Evolutionary conservation across 2,329 filamentous ascomycete genomes (phyloP).

Genomic region (Claviceps paspali): DNA sequence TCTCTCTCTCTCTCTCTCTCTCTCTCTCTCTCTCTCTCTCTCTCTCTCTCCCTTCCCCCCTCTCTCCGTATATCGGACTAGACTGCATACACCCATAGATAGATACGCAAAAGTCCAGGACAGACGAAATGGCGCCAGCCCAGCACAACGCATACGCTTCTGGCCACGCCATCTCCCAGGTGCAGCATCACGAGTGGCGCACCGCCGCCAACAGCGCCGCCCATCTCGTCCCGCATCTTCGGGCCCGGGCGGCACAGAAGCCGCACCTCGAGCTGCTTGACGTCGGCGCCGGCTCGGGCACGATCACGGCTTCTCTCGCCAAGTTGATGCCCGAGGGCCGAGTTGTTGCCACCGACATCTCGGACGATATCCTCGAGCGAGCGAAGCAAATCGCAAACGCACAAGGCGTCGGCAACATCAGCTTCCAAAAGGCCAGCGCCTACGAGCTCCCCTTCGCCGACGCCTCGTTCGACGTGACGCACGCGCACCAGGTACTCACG

Average conservation of each 20-base stretch:
- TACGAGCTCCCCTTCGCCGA: slow-evolving; percentile 23
- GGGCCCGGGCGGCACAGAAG: slow-evolving; percentile 11
- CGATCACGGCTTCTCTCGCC: slow-evolving; percentile 29
- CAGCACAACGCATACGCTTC: slow-evolving; percentile 14
- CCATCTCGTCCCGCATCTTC: slow-evolving; percentile 27
- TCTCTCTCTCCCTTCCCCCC: no score
- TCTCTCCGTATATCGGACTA: no score
- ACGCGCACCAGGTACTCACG: slow-evolving; percentile 26
- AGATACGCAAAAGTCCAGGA: no score
- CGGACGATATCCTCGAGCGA: slow-evolving; percentile 16
- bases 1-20: no score
- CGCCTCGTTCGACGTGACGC: slow-evolving; percentile 26
- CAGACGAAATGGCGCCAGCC: slow-evolving; percentile 9
- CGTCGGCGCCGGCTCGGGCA: slow-evolving; percentile 33
- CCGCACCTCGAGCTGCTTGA: slow-evolving; percentile 26
- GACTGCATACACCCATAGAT: no score
- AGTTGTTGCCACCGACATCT: slow-evolving; percentile 18
- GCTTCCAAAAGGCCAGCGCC: slow-evolving; percentile 14
- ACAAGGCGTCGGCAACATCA: slow-evolving; percentile 13
- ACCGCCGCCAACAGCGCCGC: slow-evolving; percentile 27
- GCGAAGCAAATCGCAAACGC: slow-evolving; percentile 11
- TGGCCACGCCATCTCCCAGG: slow-evolving; percentile 11
- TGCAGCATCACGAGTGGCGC: slow-evolving; percentile 21
- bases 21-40: no score
- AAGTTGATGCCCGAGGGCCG: slow-evolving; percentile 23